Evolutionary conservation across 257 asterid genomes (phyloP).

Genomic region (Lavandula angustifolia): DNA sequence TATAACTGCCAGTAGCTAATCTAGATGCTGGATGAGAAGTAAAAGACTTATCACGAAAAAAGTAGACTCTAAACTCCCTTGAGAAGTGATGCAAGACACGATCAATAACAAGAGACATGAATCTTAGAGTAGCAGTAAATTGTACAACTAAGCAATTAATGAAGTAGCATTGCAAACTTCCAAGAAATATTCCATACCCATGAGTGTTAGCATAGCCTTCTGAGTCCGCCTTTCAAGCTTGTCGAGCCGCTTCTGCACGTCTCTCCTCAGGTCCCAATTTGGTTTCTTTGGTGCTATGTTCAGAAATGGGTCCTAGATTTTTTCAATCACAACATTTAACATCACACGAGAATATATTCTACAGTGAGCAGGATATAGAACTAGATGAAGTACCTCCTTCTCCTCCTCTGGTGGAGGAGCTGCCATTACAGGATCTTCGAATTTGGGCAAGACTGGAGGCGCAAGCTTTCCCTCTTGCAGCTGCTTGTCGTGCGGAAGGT

Average conservation of each 20-base stretch:
- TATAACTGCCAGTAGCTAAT: too few species aligned
- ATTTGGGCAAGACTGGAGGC: conserved; percentile 84
- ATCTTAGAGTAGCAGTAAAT: conserved; percentile 2
- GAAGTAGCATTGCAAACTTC: conserved; percentile 3
- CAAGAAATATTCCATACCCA: conserved; percentile 52
- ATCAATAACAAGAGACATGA: conserved; percentile 15
- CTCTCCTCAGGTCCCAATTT: conserved; percentile 94
- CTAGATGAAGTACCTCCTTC: conserved; percentile 60
- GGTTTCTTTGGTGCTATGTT: conserved; percentile 98
- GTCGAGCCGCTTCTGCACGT: conserved; percentile 90
- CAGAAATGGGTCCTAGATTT: conserved; percentile 78
- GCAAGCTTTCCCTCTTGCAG: conserved; percentile 93
- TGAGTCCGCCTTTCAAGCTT: conserved; percentile 91
- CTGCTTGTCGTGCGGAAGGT: conserved; percentile 93
- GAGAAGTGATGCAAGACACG: too few species aligned
- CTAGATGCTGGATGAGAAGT: too few species aligned
- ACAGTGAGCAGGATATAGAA: conserved; percentile 1
- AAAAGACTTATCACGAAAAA: too few species aligned
- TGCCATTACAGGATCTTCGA: conserved; percentile 74
- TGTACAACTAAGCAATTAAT: background rate
- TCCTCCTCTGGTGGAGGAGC: conserved; percentile 68
- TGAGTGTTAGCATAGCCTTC: conserved; percentile 69
- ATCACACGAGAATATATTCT: background rate
- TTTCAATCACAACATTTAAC: conserved; percentile 6
- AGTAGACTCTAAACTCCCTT: too few species aligned